phyloP scores from a whole-genome alignment of 2,329 filamentous ascomycete genomes.

The Fonsecaea multimorphosa region DNA sequence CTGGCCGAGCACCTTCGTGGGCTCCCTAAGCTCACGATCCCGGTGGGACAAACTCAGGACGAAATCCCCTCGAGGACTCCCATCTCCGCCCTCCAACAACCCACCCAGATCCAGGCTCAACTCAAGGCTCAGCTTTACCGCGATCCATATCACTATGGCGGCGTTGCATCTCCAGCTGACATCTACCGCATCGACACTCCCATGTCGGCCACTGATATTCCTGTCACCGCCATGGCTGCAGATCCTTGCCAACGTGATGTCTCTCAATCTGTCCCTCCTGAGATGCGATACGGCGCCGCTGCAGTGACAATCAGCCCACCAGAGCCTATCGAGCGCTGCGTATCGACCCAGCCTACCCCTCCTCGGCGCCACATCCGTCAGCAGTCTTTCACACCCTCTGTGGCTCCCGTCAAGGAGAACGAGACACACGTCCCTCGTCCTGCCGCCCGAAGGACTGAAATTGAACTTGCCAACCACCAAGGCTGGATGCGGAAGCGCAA shows the following conservation, averaged over 20 bases:
- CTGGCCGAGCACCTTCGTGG: conserved; percentile 59
- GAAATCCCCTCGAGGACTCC: conserved; percentile 41
- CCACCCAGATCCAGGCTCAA: conserved; percentile 36
- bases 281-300: conserved; percentile 77
- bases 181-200: conserved; percentile 83
- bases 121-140: conserved; percentile 59
- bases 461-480: conserved; percentile 62
- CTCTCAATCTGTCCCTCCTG: conserved; percentile 90
- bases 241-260: conserved; percentile 77
- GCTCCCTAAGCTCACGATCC: conserved; percentile 65
- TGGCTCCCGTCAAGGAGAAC: conserved; percentile 37
- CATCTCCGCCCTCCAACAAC: conserved; percentile 41
- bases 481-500: conserved; percentile 96
- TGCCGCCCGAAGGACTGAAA: conserved; percentile 27
- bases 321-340: conserved; percentile 56
- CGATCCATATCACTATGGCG: conserved; percentile 43
- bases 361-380: conserved; percentile 35
- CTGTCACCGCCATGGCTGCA: conserved; percentile 73
- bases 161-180: conserved; percentile 58
- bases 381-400: conserved; percentile 36
- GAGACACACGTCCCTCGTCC: conserved; percentile 14
- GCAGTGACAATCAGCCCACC: conserved; percentile 39
- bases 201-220: conserved; percentile 88
- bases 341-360: conserved; percentile 45
- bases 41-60: conserved; percentile 46